These are phyloP conservation scores for Pistacia integerrima DNA, from an alignment of 345 rosid species.

Conservation along the genomic window DNA sequence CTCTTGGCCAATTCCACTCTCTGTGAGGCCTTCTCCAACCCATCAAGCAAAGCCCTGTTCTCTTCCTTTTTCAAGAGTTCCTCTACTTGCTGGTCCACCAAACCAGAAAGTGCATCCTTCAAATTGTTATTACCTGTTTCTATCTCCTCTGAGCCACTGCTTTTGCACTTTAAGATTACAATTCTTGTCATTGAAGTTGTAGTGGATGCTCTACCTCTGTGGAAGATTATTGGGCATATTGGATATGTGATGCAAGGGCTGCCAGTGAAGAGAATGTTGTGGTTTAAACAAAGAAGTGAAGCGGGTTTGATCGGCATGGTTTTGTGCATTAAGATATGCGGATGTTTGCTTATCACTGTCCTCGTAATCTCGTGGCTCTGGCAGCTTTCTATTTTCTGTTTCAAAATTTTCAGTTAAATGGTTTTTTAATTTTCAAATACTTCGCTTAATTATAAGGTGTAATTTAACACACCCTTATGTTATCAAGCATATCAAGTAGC, in stretches of 20 bases:
- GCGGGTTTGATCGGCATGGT: background rate
- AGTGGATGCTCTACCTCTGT: background rate
- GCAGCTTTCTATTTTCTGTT: background rate
- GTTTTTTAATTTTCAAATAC: background rate
- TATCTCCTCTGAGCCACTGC: slow-evolving; percentile 31
- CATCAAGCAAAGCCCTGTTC: slow-evolving; percentile 73
- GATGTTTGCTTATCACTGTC: background rate
- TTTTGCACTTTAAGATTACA: slow-evolving; percentile 35
- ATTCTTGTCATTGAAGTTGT: slow-evolving; percentile 18
- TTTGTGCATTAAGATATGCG: background rate
- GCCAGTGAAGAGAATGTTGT: background rate
- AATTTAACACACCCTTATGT: background rate
- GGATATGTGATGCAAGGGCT: slow-evolving; percentile 14
- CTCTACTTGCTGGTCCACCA: slow-evolving; percentile 68
- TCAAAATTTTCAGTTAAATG: background rate
- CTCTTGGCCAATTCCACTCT: slow-evolving; percentile 77
- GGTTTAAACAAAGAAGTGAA: slow-evolving; percentile 9
- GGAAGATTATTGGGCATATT: slow-evolving; percentile 8
- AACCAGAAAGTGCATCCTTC: slow-evolving; percentile 62
- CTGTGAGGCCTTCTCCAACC: slow-evolving; percentile 66
- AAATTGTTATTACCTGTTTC: slow-evolving; percentile 32
- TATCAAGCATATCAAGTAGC: too few species aligned
- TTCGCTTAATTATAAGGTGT: too few species aligned
- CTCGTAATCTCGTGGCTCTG: background rate
- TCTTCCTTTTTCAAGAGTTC: slow-evolving; percentile 70